Percentiles rank a stretch among this genome's conserved stretches.
phyloP scores from a whole-genome alignment of 2,329 filamentous ascomycete genomes.

The Fusarium sublunatum region DNA sequence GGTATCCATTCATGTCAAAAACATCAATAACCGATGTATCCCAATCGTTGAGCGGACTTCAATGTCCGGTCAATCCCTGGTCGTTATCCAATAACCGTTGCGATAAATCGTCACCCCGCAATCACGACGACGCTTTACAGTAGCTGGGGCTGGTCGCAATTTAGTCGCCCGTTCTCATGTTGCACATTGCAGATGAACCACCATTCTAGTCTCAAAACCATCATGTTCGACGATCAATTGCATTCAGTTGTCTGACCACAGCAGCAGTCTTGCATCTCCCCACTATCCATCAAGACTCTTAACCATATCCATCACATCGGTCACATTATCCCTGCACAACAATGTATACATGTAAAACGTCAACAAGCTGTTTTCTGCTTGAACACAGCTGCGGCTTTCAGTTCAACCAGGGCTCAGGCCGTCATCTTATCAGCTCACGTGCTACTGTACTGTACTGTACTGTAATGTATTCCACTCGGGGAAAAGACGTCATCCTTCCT shows the following conservation, averaged over 20 bases:
- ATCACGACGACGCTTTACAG: slow-evolving; percentile 14
- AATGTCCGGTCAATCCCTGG: slow-evolving; percentile 37
- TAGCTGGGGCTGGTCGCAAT: slow-evolving; percentile 33
- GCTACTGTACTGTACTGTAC: slow-evolving; percentile 31
- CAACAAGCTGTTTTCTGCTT: slow-evolving; percentile 11
- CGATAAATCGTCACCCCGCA: slow-evolving; percentile 31
- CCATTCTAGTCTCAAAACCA: slow-evolving; percentile 21
- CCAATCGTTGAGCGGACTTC: slow-evolving; percentile 40
- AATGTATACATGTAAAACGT: slow-evolving; percentile 18
- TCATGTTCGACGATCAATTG: slow-evolving; percentile 34
- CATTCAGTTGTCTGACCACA: slow-evolving; percentile 18
- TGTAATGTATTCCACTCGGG: slow-evolving; percentile 46
- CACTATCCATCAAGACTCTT: slow-evolving; percentile 14
- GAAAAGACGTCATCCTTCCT: slow-evolving; percentile 44
- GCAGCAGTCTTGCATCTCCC: slow-evolving; percentile 29
- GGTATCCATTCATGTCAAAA: neutral
- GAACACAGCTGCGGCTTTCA: slow-evolving; percentile 11
- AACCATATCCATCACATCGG: slow-evolving; percentile 21
- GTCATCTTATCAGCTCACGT: slow-evolving; percentile 31
- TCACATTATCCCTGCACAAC: slow-evolving; percentile 5
- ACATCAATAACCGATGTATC: slow-evolving; percentile 6
- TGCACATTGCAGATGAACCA: slow-evolving; percentile 14
- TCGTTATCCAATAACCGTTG: slow-evolving; percentile 34
- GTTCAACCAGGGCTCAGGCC: slow-evolving; percentile 20
- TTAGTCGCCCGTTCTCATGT: slow-evolving; percentile 23